phyloP scores from a whole-genome alignment of 345 rosid species.

The Lepidium aucheri region DNA sequence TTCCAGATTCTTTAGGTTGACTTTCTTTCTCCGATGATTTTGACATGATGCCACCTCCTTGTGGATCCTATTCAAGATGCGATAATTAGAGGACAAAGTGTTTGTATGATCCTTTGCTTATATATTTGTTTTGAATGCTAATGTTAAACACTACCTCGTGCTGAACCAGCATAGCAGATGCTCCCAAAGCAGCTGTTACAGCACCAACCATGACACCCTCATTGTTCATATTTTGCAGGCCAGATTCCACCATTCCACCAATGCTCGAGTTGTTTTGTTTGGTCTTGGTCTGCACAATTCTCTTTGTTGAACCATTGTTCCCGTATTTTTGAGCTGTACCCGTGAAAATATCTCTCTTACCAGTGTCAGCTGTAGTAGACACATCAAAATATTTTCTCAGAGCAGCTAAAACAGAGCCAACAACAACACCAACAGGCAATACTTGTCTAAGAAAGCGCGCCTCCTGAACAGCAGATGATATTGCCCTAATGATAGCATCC shows the following conservation, averaged over 20 bases:
- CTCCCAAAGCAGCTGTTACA: slow-evolving; percentile 86
- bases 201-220: slow-evolving; percentile 71
- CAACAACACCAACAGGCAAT: slow-evolving; percentile 73
- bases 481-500: slow-evolving; percentile 46
- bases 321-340: neutral
- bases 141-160: slow-evolving; percentile 43
- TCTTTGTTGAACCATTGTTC: slow-evolving; percentile 9
- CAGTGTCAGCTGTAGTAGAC: slow-evolving; percentile 29
- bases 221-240: slow-evolving; percentile 26
- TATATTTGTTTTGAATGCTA: neutral
- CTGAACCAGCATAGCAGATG: slow-evolving; percentile 68
- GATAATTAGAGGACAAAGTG: neutral
- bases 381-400: slow-evolving; percentile 62
- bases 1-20: slow-evolving; percentile 22
- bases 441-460: slow-evolving; percentile 60
- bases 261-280: slow-evolving; percentile 11
- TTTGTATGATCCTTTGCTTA: neutral
- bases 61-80: slow-evolving; percentile 30
- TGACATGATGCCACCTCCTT: slow-evolving; percentile 22
- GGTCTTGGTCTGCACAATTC: slow-evolving; percentile 6
- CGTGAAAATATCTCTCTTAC: slow-evolving; percentile 23
- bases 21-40: slow-evolving; percentile 32
- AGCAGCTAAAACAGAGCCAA: slow-evolving; percentile 89
- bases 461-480: slow-evolving; percentile 60
- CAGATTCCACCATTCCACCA: slow-evolving; percentile 27